These are phyloP conservation scores for Colletotrichum sp. DNA, from an alignment of 2,329 filamentous ascomycete genomes.

Conservation along the genomic window DNA sequence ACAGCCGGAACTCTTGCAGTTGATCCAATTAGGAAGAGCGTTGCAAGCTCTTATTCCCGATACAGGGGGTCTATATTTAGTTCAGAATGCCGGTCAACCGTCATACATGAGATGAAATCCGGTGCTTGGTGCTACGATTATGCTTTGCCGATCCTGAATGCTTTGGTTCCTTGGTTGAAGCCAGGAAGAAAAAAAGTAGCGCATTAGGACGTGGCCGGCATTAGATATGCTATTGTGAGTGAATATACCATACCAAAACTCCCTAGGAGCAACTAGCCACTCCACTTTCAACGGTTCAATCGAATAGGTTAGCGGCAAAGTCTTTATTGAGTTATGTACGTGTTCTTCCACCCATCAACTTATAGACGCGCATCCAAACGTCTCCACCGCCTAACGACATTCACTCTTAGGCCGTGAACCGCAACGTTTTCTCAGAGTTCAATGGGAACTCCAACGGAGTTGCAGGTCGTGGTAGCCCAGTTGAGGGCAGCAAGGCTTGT, in stretches of 20 bases:
- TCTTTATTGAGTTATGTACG: not conserved
- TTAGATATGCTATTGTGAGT: too few relatives aligned
- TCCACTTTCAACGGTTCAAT: not conserved
- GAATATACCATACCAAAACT: not conserved
- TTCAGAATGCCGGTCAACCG: not conserved
- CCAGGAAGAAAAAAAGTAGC: not conserved
- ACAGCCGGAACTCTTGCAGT: not conserved
- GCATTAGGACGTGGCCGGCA: not conserved
- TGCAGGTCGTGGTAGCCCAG: constrained; percentile 7
- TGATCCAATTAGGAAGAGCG: not conserved
- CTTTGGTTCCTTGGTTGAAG: not conserved
- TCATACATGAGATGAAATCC: not conserved
- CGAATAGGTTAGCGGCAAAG: not conserved
- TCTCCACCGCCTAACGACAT: not conserved
- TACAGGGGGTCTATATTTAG: not conserved
- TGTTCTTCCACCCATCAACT: not conserved
- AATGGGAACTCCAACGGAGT: constrained; percentile 2
- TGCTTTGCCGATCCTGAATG: not conserved
- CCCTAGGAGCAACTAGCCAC: not conserved
- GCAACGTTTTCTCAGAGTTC: not conserved
- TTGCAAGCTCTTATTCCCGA: not conserved
- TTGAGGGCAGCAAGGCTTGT: not conserved
- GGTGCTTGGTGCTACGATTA: not conserved
- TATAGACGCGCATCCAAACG: not conserved
- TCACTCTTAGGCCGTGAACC: not conserved